Evolutionary conservation across 2,329 filamentous ascomycete genomes (phyloP), one percentile per base, ranked within the genome.

Genomic region (Diplocarpon mali): DNA sequence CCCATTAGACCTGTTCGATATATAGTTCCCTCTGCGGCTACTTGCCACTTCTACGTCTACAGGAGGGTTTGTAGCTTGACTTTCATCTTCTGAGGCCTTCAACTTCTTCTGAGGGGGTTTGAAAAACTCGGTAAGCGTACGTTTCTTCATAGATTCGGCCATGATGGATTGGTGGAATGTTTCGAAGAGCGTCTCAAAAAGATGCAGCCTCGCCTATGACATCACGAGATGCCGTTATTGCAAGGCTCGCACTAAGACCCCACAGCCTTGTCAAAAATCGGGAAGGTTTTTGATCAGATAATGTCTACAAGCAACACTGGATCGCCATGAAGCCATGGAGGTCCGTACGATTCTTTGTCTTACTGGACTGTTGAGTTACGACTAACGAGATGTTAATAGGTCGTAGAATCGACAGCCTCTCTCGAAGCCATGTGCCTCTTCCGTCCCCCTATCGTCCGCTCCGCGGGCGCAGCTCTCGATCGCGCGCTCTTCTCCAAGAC

Each of bases 401-500:
- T 53, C 39, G 28, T 44, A 40, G 46, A 38, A 39, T 13, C 48
- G 43, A 41, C 30, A 40, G 38, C 42, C 15, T 48, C 51, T 7
- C 34, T 42, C 27, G 59, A 63, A 48, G 64, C 68, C 38, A 78
- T 78, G 74, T 69, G 67, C 51, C 60, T 76, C 40, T 85, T 95
- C 64, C 78, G 81, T 53, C 86, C 88, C 38, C 88, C 89, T 17
- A 71, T 88, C 48, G 82, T 90, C 57, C 83, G 85, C 63, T 62
- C 65, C 8, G 80, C 82, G 48, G 85, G 86, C 69, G 80, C 80
- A 60, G 75, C 76, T 40, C 77, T 98, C 52, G 89, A 98, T 67
- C 80, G 85, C 54, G 73, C 81, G 13, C 80, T 93, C 52, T 96
- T 96, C 68, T 71, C 76, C 42, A 86, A 82, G 62, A 84, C 73